Conservation (phyloP, 2,329 filamentous ascomycete species). For the Amauroascus verrucosus region DNA sequence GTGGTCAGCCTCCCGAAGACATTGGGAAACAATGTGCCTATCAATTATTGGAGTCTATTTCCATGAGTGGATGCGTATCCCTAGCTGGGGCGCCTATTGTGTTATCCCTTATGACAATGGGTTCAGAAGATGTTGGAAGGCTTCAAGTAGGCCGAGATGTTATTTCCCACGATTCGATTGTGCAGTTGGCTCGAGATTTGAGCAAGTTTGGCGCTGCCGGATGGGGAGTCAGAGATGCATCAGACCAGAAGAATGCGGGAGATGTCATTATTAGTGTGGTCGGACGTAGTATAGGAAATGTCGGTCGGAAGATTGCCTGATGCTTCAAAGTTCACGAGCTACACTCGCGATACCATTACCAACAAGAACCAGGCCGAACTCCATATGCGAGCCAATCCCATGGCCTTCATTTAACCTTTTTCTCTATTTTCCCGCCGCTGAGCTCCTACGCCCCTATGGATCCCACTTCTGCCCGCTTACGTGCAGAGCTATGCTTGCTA, state of each 20-base stretch:
- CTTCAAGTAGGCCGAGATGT: conserved; percentile 72
- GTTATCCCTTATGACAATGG: conserved; percentile 93
- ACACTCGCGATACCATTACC: background rate
- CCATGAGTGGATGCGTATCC: conserved; percentile 71
- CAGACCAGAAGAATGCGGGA: conserved; percentile 50
- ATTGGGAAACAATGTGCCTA: conserved; percentile 80
- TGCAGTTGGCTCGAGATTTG: conserved; percentile 73
- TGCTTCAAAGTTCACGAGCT: background rate
- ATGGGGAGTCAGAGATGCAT: conserved; percentile 75
- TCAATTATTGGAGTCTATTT: conserved; percentile 75
- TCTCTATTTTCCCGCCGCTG: background rate
- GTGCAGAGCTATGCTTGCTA: no score
- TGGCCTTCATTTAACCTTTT: background rate
- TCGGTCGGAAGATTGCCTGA: conserved; percentile 76
- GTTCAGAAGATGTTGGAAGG: conserved; percentile 85
- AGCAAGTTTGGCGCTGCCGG: conserved; percentile 80
- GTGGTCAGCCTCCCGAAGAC: conserved; percentile 79
- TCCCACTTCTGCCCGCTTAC: no score
- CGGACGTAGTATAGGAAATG: conserved; percentile 85
- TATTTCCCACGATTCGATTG: conserved; percentile 66
- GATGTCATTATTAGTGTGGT: conserved; percentile 86
- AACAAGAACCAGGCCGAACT: background rate
- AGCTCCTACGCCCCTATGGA: no score
- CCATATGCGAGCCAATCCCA: background rate
- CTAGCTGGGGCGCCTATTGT: conserved; percentile 61